Conservation (phyloP, 2,329 filamentous ascomycete genomes). For the Sporothrix phasma region DNA sequence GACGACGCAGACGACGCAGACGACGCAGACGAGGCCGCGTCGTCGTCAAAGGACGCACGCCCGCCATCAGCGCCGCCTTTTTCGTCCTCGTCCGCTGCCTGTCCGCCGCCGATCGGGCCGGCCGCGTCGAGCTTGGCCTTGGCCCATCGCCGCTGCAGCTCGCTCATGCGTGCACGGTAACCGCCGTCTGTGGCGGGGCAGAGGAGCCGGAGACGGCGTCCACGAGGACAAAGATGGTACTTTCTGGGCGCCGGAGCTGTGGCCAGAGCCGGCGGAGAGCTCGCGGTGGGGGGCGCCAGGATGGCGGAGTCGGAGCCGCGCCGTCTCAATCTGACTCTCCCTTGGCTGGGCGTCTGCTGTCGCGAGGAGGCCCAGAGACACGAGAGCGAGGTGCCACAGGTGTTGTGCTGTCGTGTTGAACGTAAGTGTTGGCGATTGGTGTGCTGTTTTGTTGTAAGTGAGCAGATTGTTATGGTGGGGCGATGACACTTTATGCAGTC, state of each 20-base stretch:
- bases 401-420: neutral
- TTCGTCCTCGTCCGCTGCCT: slow-evolving; percentile 43
- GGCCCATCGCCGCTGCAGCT: slow-evolving; percentile 27
- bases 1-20: slow-evolving; percentile 67
- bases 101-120: neutral
- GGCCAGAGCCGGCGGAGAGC: neutral
- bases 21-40: slow-evolving; percentile 57
- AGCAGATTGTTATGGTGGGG: neutral
- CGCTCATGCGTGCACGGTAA: slow-evolving; percentile 23
- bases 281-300: neutral
- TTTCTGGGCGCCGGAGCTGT: neutral
- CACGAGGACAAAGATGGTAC: neutral
- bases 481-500: too few species aligned
- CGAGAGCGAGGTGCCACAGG: neutral
- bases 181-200: neutral
- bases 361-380: neutral
- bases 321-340: neutral
- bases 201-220: neutral
- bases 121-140: slow-evolving; percentile 22
- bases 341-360: neutral
- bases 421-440: neutral
- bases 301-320: neutral
- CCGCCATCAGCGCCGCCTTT: slow-evolving; percentile 29
- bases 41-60: slow-evolving; percentile 42
- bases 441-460: neutral